A percentile compares a stretch with the other conserved stretches of the same genome.
Conservation (phyloP, 116 monocot genomes). For the Zostera marina region DNA sequence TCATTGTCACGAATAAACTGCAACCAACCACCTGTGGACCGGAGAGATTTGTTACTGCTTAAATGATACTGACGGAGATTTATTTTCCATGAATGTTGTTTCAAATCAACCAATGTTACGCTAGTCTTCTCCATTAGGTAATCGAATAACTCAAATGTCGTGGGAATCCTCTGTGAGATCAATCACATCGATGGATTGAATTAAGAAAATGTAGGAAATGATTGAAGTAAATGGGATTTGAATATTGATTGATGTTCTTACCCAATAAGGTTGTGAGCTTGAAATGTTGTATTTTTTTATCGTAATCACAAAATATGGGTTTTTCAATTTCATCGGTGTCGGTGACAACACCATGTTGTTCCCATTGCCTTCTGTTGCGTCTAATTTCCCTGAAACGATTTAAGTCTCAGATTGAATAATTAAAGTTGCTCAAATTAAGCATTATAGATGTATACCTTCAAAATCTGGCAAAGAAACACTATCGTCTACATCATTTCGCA, state of each 20-base stretch:
- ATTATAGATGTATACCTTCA: too few species aligned
- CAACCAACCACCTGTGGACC: background rate
- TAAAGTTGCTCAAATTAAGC: too few species aligned
- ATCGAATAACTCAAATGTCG: conserved; percentile 4
- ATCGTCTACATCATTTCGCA: too few species aligned
- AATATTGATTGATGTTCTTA: background rate
- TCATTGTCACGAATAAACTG: background rate
- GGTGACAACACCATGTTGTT: background rate
- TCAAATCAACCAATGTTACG: background rate
- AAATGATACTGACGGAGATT: background rate
- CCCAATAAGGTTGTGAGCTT: background rate
- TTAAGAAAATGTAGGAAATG: background rate
- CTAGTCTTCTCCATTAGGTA: background rate
- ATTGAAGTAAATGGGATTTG: background rate
- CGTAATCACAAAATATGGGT: background rate
- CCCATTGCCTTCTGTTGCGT: background rate
- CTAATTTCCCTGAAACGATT: background rate
- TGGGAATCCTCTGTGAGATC: background rate
- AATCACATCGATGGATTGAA: background rate
- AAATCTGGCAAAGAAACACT: too few species aligned
- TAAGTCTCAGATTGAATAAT: background rate
- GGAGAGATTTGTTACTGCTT: background rate
- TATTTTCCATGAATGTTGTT: conserved; percentile 1
- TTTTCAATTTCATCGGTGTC: background rate
- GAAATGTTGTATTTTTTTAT: background rate